Conservation (phyloP, 2,329 filamentous ascomycete species). For the Graphium sp. region DNA sequence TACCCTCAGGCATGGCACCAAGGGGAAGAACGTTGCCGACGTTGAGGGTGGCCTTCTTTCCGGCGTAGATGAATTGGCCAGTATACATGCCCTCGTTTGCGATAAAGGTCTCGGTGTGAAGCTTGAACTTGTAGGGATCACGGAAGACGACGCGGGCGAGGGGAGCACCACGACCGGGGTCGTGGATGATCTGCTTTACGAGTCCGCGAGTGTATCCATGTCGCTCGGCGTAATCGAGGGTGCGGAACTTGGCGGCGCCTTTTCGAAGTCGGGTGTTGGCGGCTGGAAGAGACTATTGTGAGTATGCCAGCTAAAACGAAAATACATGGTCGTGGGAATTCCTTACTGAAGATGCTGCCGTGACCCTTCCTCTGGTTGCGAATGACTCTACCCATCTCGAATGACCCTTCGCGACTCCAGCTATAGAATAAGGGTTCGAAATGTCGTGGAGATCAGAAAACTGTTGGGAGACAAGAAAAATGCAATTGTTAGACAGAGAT, state of each 20-base stretch:
- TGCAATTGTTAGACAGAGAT: background rate
- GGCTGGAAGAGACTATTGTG: conserved; percentile 24
- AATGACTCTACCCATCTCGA: conserved; percentile 40
- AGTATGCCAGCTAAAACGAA: conserved; percentile 7
- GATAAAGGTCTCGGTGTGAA: conserved; percentile 97
- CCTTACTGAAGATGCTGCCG: conserved; percentile 41
- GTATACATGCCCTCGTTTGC: conserved; percentile 99
- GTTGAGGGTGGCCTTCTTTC: conserved; percentile 94
- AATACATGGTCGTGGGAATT: conserved; percentile 6
- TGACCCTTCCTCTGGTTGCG: conserved; percentile 48
- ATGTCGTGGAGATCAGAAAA: conserved; percentile 6
- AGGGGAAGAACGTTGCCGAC: conserved; percentile 97
- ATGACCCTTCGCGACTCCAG: conserved; percentile 7
- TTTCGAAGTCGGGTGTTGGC: conserved; percentile 87
- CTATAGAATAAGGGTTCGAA: conserved; percentile 4
- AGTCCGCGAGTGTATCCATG: conserved; percentile 97
- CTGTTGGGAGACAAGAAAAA: no score
- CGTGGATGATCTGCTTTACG: conserved; percentile 98
- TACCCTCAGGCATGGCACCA: conserved; percentile 92
- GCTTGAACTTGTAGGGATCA: conserved; percentile 96
- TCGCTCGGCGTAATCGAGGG: conserved; percentile 88
- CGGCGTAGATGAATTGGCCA: conserved; percentile 99
- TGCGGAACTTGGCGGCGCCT: conserved; percentile 71
- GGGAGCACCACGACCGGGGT: conserved; percentile 93
- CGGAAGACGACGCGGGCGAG: conserved; percentile 95